Evolutionary conservation across 2,329 filamentous ascomycete genomes (phyloP), one percentile per base, ranked within the genome.

Genomic region (Ramichloridium luteum): DNA sequence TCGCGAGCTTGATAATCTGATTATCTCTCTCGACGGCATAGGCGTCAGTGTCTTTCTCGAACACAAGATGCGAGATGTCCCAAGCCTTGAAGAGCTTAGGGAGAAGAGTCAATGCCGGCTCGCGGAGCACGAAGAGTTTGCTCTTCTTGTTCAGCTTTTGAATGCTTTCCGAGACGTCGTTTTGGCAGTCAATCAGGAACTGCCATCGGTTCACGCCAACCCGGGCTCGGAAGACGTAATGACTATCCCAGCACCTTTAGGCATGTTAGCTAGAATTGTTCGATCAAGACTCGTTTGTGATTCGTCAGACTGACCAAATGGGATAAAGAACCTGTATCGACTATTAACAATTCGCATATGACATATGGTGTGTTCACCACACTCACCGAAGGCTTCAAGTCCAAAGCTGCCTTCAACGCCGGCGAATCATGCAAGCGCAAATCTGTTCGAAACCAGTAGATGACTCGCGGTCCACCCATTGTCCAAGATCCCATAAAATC

Each of bases 401-500:
- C 75, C 5, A 86, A 57, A 1, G 80, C 80, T 2, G 78, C 77
- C 51, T 75, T 68, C 15, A 86, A 61, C 1, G 78, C 79, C 6
- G 79, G 79, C 1, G 77, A 83, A 54, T 85, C 80, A 56, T 85
- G 79, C 2, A 86, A 68, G 13, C 80, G 74, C 8, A 85, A 62
- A 50, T 85, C 80, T 4, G 80, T 85, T 33, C 80, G 71, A 47
- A 83, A 83, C 41, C 80, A 84, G 53, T 81, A 83, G 18, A 84
- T 67, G 2, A 84, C 77, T 30, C 70, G 59, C 25, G 69, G 60
- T 45, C 60, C 59, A 16, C 41, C 31, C 39, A 54, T 52, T 4
- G 29, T 34, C 20, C 14, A 15, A 27, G n/a, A n/a, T n/a, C n/a
- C n/a, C n/a, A 26, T 13, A 9, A 25, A 6, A 22, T 31, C 12